Conservation (phyloP, 768 basidiomycete species). For the Cyclocybe aegerita region DNA sequence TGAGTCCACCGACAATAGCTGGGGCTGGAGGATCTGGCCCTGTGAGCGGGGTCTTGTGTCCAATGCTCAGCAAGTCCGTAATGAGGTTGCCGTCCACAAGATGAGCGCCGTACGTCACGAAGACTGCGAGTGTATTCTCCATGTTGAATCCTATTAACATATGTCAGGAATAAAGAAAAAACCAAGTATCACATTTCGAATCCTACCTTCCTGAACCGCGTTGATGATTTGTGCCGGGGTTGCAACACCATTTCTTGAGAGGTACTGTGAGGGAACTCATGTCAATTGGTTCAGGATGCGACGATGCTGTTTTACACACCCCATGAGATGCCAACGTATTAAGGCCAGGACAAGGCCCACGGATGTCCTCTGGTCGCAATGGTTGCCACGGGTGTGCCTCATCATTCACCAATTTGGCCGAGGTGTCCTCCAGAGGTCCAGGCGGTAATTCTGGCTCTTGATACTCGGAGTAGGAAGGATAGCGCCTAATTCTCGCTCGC, state of each 20-base stretch:
- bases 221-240: slow-evolving; percentile 12
- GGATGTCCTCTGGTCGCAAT: no score
- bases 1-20: slow-evolving; percentile 20
- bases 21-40: slow-evolving; percentile 20
- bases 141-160: slow-evolving; percentile 16
- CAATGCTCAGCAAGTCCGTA: slow-evolving; percentile 21
- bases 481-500: no score
- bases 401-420: no score
- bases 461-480: no score
- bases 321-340: no score
- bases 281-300: no score
- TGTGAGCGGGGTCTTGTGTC: slow-evolving; percentile 17
- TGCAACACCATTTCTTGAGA: slow-evolving; percentile 14
- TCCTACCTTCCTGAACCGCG: slow-evolving; percentile 16
- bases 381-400: no score
- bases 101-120: slow-evolving; percentile 18
- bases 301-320: no score
- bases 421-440: no score
- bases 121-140: slow-evolving; percentile 16
- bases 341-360: no score
- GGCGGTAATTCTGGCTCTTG: no score
- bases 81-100: slow-evolving; percentile 22
- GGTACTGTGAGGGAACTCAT: slow-evolving; percentile 3
- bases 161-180: no score
- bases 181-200: neutral